Evolutionary conservation across 2,329 filamentous ascomycete species (phyloP), one percentile per base, ranked within the genome.

Genomic region (Mycosphaerella arachidis): DNA sequence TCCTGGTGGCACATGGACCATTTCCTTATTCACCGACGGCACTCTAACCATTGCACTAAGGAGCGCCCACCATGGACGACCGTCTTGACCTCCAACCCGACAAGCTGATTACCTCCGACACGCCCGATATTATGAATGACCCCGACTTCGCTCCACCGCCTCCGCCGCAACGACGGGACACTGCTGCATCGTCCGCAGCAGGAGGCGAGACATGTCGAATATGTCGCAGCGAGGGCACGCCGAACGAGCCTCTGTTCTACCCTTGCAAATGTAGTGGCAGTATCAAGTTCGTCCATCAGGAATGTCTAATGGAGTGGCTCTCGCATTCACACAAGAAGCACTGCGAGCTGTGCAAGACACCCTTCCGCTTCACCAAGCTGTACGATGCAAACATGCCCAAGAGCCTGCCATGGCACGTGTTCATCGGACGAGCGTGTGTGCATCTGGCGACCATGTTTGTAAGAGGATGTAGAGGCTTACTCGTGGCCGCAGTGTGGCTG

Each of bases 321-420:
- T 93, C 92, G 53, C 95, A 99, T 76, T 97, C 94, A 1, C 92
- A 99, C 74, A 99, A 99, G 84, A 97, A 97, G 76, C 90, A 99
- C 80, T 99, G 95, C 81, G 94, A 99, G 79, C 86, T 99, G 37
- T 99, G 94, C 86, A 99, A 99, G 79, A 99, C 94, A 2, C 88
- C 92, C 0, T 99, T 97, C 73, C 90, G 92, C 62, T 99, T 99
- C 79, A 99, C 94, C 56, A 99, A 99, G 77, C 84, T 99, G 43
- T 99, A 99, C 78, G 87, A 92, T 63, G 91, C 92, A 4, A 85
- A 92, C 71, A 99, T 99, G 94, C 95, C 94, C 1, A 84, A 85
- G 63, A 86, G 84, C 12, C 82, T 99, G 13, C 94, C 95, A 0
- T 82, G 87, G 45, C 83, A 88, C 52, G 81, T 99, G 63, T 97